Evolutionary conservation across 2,329 filamentous ascomycete genomes (phyloP), one percentile per base, ranked within the genome.

Genomic region (Monosporascus sp.): DNA sequence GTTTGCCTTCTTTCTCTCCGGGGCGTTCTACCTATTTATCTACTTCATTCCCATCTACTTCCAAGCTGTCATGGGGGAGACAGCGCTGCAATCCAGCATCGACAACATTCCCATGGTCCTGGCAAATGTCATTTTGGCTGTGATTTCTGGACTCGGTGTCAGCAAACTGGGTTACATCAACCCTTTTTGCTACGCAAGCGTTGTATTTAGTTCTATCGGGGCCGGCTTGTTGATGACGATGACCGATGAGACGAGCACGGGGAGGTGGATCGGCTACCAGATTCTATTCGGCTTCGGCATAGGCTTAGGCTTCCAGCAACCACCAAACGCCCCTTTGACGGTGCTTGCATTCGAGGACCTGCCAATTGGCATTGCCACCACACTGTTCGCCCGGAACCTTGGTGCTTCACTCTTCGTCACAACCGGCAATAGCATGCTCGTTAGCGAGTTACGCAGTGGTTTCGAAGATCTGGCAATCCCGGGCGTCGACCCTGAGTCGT

Each of bases 401-500:
- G 73, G 73, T 6, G 75, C 72, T n/a, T 72, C 75, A 2, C 58
- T 77, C 9, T 77, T 77, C 55, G 69, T 77, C n/a, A 73, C 73
- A 5, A 70, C 74, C 27, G 74, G 72, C 5, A 74, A 76, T 57
- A 73, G 66, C 44, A 63, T 74, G 3, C 70, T 76, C 38, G 67
- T 70, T 50, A 71, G 67, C 51, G 63, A 67, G 35, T 65, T 75
- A 0, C 38, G 47, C 22, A 24, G 50, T 3, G 49, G 63, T 11
- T 38, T 61, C 17, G 18, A 15, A 1, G 44, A 51, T 20, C 56
- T 55, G 5, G 9, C 54, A 5, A 53, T 65, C 31, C 48, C 56
- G 1, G 60, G 58, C 1, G 22, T 64, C 35, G 58, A 63, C 39
- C 50, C 63, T 17, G 43, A 47, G 2, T 46, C 43, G 2, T 47